Percentiles rank a stretch among this genome's conserved stretches.
These are phyloP conservation scores for Puccinia brachypodii DNA, from an alignment of 1,284 basidiomycete species.

Conservation along the genomic window DNA sequence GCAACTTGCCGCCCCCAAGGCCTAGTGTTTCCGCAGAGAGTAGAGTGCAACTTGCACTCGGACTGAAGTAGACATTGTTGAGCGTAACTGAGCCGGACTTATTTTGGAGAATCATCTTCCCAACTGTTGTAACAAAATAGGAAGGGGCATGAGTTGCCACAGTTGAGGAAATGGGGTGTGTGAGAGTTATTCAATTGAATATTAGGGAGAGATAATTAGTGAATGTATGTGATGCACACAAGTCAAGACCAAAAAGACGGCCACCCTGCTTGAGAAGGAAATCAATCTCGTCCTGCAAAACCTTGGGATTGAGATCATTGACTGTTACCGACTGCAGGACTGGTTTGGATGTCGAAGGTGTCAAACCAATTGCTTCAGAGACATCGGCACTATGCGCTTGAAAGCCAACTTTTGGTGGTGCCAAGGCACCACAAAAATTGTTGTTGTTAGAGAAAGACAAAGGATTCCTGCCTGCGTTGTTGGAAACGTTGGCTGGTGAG, in stretches of 20 bases:
- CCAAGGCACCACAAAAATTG: not conserved
- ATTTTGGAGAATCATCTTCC: constrained; percentile 15
- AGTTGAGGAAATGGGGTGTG: not conserved
- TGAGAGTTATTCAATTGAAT: not conserved
- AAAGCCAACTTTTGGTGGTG: not conserved
- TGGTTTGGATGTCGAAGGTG: not conserved
- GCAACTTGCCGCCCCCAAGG: not conserved
- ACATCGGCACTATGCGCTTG: not conserved
- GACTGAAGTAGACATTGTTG: constrained; percentile 24
- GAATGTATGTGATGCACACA: constrained; percentile 8
- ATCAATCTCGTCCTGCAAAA: not conserved
- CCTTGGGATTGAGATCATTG: not conserved
- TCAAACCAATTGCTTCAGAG: not conserved
- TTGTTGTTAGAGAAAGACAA: not conserved
- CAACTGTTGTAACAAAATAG: not conserved
- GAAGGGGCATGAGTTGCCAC: not conserved
- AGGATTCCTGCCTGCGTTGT: not conserved
- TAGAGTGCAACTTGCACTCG: not conserved
- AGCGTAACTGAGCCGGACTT: not conserved
- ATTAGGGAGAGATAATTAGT: not conserved
- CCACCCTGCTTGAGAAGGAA: not conserved
- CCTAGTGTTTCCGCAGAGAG: not conserved
- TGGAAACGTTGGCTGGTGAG: too few species aligned
- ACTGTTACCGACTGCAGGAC: not conserved
- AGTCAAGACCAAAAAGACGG: not conserved